Base-by-base conservation (phyloP, 2,329 filamentous ascomycete genomes). In the Trichoderma sp. region DNA sequence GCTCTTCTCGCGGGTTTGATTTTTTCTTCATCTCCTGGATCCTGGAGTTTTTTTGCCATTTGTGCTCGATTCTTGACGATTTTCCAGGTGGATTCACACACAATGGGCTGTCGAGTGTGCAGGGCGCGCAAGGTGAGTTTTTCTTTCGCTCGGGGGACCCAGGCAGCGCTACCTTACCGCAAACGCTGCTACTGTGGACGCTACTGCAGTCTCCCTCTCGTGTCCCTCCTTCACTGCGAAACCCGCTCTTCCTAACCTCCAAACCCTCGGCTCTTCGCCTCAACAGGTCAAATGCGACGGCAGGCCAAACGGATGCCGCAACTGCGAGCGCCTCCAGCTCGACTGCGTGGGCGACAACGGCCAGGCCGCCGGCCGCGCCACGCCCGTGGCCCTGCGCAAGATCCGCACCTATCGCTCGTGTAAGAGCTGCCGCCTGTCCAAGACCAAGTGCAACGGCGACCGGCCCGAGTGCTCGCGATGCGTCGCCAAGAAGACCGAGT, bases 361-460 rank as follows among this genome's bases (percentile, higher is more conserved):
- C 28, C 69, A 70, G 55, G 70, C 71, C 41, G 66, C 69, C 43
- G 69, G 69, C 60, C 70, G 67, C 34, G 66, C 71, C 30, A 71
- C 73, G 39, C 70, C 74, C 10, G 69, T 73, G 6, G 71, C 76
- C 2, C 63, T 78, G 54, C 72, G 75, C 50, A 79, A 78, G 72
- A 78, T 78, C 51, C 75, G 77, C 58, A 79, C 77, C 17, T 79
- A 79, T 66, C 76, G 77, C 26, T 78, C 77, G 28, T 79, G 77
- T 61, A 76, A 75, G 63, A 74, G 69, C 70, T 79, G 77, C 66
- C 77, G 77, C 54, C 67, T 78, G 26, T 78, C 76, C 65, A 79
- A 79, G 74, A 79, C 77, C 5, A 78, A 79, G 71, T 79, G 78
- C 69, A 73, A 78, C 56, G 78, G 77, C 72, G 76, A 75, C 67